phyloP scores from a whole-genome alignment of 1,284 basidiomycete genomes.

The Cryptococcus hybrid region DNA sequence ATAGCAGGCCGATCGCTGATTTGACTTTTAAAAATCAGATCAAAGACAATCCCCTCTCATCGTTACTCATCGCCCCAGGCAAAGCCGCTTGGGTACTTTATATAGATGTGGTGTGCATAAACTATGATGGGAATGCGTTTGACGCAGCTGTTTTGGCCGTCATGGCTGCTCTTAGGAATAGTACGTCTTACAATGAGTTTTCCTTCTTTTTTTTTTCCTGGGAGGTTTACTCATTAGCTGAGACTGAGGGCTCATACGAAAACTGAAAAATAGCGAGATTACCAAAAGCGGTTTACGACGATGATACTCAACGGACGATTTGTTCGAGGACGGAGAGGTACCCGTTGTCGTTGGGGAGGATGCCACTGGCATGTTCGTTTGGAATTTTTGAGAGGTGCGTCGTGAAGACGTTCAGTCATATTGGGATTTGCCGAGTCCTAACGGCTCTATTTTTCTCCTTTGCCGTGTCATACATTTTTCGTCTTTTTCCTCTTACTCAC shows the following conservation, averaged over 20 bases:
- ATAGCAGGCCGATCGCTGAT: not conserved
- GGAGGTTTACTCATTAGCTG: not conserved
- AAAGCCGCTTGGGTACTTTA: constrained; percentile 89
- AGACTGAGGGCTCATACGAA: not conserved
- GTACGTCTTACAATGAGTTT: constrained; percentile 55
- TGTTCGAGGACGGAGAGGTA: constrained; percentile 60
- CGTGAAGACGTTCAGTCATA: constrained; percentile 28
- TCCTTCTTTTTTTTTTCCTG: not conserved
- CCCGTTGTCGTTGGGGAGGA: constrained; percentile 53
- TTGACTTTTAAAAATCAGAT: constrained; percentile 52
- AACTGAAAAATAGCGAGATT: constrained; percentile 58
- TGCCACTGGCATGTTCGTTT: constrained; percentile 68
- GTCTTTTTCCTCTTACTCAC: not conserved
- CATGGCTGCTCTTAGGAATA: constrained; percentile 78
- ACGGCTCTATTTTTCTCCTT: too few species aligned
- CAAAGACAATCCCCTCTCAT: constrained; percentile 61
- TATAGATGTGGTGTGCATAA: constrained; percentile 90
- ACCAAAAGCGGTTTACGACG: constrained; percentile 70
- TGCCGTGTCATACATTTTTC: too few species aligned
- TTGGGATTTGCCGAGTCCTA: not conserved
- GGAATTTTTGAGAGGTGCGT: constrained; percentile 74
- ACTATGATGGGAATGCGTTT: constrained; percentile 93
- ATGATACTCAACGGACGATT: constrained; percentile 63
- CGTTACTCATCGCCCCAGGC: constrained; percentile 74
- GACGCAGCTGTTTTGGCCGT: constrained; percentile 87